Percentiles rank a stretch among this genome's conserved stretches.
Conservation (phyloP, 768 basidiomycete species). For the Lentinula lateritia region DNA sequence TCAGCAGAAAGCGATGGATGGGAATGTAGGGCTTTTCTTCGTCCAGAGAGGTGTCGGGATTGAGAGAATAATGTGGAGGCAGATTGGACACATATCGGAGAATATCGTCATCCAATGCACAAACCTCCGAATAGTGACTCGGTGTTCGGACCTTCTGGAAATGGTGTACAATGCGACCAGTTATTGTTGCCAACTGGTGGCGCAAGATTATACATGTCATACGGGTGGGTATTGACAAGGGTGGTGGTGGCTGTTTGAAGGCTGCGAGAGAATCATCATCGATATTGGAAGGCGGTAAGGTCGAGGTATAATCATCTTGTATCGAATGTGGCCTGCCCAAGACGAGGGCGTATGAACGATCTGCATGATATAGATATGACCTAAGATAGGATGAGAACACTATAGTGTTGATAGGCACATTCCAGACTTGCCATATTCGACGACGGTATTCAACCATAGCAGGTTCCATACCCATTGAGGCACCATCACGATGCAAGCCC, state of each 20-base stretch:
- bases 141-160: constrained; percentile 81
- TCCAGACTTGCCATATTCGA: constrained; percentile 66
- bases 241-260: constrained; percentile 43
- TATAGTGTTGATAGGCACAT: neutral
- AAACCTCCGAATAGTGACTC: constrained; percentile 80
- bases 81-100: constrained; percentile 68
- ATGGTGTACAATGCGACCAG: constrained; percentile 88
- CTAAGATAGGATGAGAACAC: constrained; percentile 27
- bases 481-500: constrained; percentile 86
- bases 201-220: constrained; percentile 89
- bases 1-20: constrained; percentile 81
- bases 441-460: constrained; percentile 83
- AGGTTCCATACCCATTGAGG: constrained; percentile 70
- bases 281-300: constrained; percentile 67
- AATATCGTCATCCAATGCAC: constrained; percentile 78
- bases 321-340: constrained; percentile 87
- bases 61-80: constrained; percentile 72
- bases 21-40: constrained; percentile 60
- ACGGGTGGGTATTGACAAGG: constrained; percentile 66
- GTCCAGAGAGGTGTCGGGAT: constrained; percentile 77
- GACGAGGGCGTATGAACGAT: constrained; percentile 88
- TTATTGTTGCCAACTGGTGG: constrained; percentile 76
- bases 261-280: constrained; percentile 50
- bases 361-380: constrained; percentile 92
- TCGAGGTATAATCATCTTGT: constrained; percentile 85